Percentiles rank a stretch among this genome's conserved stretches.
Conservation (phyloP, 371 early-diverging fungal species). For the Circinella minor region DNA sequence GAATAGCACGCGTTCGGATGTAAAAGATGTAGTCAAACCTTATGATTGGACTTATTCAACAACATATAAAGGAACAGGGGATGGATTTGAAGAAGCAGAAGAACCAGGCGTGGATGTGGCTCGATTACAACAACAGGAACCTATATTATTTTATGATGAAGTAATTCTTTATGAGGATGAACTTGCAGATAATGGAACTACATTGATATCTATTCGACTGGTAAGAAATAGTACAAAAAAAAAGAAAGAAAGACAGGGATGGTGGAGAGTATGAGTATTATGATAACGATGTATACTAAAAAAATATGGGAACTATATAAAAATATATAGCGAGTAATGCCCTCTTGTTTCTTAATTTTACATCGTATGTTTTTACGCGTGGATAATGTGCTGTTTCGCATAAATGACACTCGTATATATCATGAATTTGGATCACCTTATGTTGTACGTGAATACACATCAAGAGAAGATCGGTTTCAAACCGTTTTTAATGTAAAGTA, state of each 20-base stretch:
- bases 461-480: slow-evolving; percentile 65
- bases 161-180: slow-evolving; percentile 95
- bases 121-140: slow-evolving; percentile 77
- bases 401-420: slow-evolving; percentile 88
- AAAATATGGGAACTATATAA: background rate
- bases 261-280: no score
- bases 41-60: slow-evolving; percentile 97
- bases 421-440: slow-evolving; percentile 77
- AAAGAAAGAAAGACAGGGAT: no score
- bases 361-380: slow-evolving; percentile 89
- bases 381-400: slow-evolving; percentile 90
- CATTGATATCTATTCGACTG: slow-evolving; percentile 78
- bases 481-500: slow-evolving; percentile 57
- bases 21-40: slow-evolving; percentile 83
- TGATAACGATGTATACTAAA: background rate
- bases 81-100: slow-evolving; percentile 25
- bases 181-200: slow-evolving; percentile 93
- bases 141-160: slow-evolving; percentile 91
- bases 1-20: slow-evolving; percentile 69
- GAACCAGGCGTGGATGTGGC: slow-evolving; percentile 71
- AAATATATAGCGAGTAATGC: slow-evolving; percentile 83
- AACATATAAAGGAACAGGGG: slow-evolving; percentile 69
- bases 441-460: slow-evolving; percentile 77
- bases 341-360: slow-evolving; percentile 86
- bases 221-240: slow-evolving; percentile 42